Conservation (phyloP, 202 grass and related monocot species). For the Brachypodium distachyon region DNA sequence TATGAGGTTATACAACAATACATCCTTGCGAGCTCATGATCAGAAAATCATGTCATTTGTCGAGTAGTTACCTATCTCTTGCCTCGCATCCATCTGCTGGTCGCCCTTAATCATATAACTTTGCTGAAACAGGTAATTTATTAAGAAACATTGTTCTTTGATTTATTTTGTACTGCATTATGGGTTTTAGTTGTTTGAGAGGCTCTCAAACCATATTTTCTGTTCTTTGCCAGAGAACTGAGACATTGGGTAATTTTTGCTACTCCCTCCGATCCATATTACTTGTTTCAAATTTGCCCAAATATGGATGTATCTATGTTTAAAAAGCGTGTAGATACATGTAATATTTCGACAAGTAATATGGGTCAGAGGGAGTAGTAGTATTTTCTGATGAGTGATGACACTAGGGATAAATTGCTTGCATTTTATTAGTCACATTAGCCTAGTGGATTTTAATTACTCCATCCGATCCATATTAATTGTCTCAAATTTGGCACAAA, state of each 20-base stretch:
- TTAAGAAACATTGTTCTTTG: neutral
- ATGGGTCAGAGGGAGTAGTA: too few species aligned
- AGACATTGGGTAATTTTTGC: neutral
- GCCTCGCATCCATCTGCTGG: neutral
- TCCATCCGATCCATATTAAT: too few species aligned
- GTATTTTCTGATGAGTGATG: conserved; percentile 26
- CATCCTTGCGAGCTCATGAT: conserved; percentile 20
- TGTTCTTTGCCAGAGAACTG: neutral
- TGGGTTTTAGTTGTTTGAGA: conserved; percentile 15
- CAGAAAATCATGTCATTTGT: conserved; percentile 33
- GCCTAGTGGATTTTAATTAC: neutral
- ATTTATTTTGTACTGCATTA: conserved; percentile 12
- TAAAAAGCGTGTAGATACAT: too few species aligned
- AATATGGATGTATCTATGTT: too few species aligned
- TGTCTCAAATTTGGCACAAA: too few species aligned
- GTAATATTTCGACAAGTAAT: too few species aligned
- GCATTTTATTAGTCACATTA: neutral
- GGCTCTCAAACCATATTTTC: neutral
- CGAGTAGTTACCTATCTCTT: conserved; percentile 13
- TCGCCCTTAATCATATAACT: conserved; percentile 2
- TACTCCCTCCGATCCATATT: too few species aligned
- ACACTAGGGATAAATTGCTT: conserved; percentile 4
- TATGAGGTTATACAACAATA: conserved; percentile 53
- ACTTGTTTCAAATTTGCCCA: too few species aligned
- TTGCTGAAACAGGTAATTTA: conserved; percentile 24